phyloP scores from a whole-genome alignment of 176 grass and related monocot genomes.

The Paspalum vaginatum region DNA sequence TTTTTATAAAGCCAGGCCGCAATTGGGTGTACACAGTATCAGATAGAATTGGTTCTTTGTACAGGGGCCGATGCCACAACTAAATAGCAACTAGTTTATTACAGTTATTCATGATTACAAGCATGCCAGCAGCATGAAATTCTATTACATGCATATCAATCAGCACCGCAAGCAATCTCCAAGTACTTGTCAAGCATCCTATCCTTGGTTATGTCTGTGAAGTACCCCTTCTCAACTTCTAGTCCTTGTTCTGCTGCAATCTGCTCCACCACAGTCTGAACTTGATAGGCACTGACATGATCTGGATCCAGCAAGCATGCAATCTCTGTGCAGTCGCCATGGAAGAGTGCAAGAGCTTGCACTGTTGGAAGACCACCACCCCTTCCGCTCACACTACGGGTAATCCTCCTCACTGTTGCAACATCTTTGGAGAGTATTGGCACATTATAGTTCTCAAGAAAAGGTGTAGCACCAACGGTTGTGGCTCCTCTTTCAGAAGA shows the following conservation, averaged over 20 bases:
- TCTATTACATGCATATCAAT: constrained; percentile 21
- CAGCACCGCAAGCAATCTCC: constrained; percentile 24
- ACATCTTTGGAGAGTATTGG: constrained; percentile 50
- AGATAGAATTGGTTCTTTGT: background rate
- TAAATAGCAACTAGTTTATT: constrained; percentile 9
- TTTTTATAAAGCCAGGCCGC: too few species aligned
- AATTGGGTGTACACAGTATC: background rate
- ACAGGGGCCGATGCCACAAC: background rate
- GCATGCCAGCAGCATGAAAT: background rate
- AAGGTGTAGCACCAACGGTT: constrained; percentile 53
- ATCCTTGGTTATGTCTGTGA: constrained; percentile 68
- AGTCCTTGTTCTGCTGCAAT: constrained; percentile 56
- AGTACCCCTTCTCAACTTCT: constrained; percentile 67
- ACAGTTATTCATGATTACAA: constrained; percentile 5
- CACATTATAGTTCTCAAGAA: constrained; percentile 60
- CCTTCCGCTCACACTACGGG: constrained; percentile 51
- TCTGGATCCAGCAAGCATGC: constrained; percentile 64
- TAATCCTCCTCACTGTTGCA: constrained; percentile 53
- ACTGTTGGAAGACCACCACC: constrained; percentile 59
- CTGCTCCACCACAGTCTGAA: constrained; percentile 62
- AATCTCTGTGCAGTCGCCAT: constrained; percentile 59
- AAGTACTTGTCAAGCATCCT: constrained; percentile 62
- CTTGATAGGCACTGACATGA: constrained; percentile 39
- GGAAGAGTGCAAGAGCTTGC: constrained; percentile 58
- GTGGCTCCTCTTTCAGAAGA: constrained; percentile 46